Evolutionary conservation across 257 asterid species (phyloP).

Genomic region (Anisodus tanguticus): DNA sequence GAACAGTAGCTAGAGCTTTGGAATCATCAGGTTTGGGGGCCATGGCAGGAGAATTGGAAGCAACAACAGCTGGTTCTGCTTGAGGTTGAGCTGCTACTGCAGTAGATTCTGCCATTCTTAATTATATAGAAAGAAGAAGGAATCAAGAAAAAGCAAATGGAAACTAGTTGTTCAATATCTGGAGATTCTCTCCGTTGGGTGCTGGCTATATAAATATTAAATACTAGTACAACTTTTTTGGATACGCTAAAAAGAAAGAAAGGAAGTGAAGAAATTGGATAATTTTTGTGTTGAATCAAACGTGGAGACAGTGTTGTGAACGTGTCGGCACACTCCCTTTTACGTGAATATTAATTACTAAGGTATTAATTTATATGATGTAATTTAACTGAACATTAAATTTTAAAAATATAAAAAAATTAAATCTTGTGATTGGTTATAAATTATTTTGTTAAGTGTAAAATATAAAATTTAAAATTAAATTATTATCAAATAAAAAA

Average conservation of each 20-base stretch:
- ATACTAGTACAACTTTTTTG: not conserved
- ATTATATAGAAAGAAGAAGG: not conserved
- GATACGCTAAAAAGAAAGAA: not conserved
- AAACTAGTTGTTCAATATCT: not conserved
- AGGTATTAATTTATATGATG: no score
- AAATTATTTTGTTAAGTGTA: no score
- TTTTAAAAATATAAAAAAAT: no score
- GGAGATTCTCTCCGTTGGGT: not conserved
- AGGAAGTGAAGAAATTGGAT: not conserved
- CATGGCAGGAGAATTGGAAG: not conserved
- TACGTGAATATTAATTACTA: no score
- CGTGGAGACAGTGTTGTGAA: not conserved
- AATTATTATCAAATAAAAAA: no score
- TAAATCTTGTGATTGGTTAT: no score
- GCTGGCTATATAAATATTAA: no score
- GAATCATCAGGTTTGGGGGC: conserved; percentile 13
- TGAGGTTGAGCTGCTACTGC: not conserved
- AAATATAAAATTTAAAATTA: no score
- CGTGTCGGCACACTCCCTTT: not conserved
- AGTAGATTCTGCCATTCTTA: conserved; percentile 1
- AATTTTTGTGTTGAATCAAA: not conserved
- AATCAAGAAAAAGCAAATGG: not conserved
- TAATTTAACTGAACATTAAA: no score
- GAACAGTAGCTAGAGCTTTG: conserved; percentile 16
- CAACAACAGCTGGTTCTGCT: not conserved